These are phyloP conservation scores for Lipomyces starkeyi DNA, from an alignment of 805 yeast species.

Conservation along the genomic window DNA sequence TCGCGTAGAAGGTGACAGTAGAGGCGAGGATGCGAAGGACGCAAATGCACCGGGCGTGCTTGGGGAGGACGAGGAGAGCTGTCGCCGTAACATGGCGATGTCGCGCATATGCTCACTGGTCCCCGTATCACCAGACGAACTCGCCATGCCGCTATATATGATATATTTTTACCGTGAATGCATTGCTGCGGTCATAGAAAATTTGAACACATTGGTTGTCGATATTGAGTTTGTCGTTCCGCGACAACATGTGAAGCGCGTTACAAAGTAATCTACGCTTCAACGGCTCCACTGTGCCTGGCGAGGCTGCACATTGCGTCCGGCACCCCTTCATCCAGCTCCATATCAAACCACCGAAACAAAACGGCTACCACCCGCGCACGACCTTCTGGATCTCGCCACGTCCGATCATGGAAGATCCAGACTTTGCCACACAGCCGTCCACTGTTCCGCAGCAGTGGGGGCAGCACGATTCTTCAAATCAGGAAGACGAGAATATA, in stretches of 20 bases:
- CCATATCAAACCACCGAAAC: neutral
- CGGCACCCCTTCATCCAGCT: neutral
- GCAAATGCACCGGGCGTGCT: slow-evolving; percentile 1
- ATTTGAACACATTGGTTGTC: no score
- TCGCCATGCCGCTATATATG: neutral
- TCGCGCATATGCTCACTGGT: neutral
- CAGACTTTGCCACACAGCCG: slow-evolving; percentile 31
- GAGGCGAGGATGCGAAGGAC: slow-evolving; percentile 19
- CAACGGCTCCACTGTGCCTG: no score
- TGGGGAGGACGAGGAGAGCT: slow-evolving; percentile 5
- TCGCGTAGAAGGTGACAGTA: slow-evolving; percentile 24
- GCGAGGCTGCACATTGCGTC: neutral
- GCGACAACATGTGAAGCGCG: neutral
- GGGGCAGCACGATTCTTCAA: slow-evolving; percentile 6
- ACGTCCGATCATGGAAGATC: slow-evolving; percentile 26
- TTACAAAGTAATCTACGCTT: neutral
- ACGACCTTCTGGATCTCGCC: neutral
- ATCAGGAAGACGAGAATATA: slow-evolving; percentile 23
- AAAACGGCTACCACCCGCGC: neutral
- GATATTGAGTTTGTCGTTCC: neutral
- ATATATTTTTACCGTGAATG: neutral
- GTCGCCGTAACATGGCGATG: slow-evolving; percentile 6
- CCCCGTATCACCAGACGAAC: neutral
- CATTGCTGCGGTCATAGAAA: neutral
- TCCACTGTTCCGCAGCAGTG: slow-evolving; percentile 17